These are phyloP conservation scores for Leccinum subgranulosum DNA, from an alignment of 768 basidiomycete species.

Conservation along the genomic window DNA sequence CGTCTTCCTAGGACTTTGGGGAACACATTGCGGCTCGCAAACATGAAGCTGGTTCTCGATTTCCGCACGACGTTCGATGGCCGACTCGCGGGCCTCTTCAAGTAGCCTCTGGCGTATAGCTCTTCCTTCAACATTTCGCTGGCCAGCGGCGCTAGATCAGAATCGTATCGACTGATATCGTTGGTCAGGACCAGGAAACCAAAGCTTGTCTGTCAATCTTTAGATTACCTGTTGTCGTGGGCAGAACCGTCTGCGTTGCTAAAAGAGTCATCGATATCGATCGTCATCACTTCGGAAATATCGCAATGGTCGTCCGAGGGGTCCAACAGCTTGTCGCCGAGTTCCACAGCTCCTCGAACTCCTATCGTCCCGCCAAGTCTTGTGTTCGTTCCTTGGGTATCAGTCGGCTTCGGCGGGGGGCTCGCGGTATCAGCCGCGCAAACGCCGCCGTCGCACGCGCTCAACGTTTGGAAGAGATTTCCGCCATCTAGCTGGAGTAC, in stretches of 20 bases:
- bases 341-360: not conserved
- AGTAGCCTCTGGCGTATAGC: conserved; percentile 26
- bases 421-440: not conserved
- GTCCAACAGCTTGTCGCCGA: not conserved
- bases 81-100: conserved; percentile 16
- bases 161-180: conserved; percentile 3
- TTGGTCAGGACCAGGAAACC: not conserved
- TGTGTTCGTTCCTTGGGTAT: not conserved
- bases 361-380: not conserved
- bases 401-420: not conserved
- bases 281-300: conserved; percentile 6
- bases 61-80: conserved; percentile 3
- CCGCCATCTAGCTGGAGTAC: not conserved
- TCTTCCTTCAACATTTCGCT: conserved; percentile 29
- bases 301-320: conserved; percentile 3
- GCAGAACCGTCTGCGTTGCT: not conserved
- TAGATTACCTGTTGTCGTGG: conserved; percentile 11
- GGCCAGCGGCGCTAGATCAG: conserved; percentile 23
- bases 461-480: not conserved
- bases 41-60: not conserved
- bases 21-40: conserved; percentile 3
- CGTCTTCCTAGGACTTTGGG: conserved; percentile 19
- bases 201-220: not conserved
- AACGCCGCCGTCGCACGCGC: not conserved
- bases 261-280: not conserved